These are phyloP conservation scores for Alternaria angustiovoidea DNA, from an alignment of 2,329 filamentous ascomycete species.

Conservation along the genomic window DNA sequence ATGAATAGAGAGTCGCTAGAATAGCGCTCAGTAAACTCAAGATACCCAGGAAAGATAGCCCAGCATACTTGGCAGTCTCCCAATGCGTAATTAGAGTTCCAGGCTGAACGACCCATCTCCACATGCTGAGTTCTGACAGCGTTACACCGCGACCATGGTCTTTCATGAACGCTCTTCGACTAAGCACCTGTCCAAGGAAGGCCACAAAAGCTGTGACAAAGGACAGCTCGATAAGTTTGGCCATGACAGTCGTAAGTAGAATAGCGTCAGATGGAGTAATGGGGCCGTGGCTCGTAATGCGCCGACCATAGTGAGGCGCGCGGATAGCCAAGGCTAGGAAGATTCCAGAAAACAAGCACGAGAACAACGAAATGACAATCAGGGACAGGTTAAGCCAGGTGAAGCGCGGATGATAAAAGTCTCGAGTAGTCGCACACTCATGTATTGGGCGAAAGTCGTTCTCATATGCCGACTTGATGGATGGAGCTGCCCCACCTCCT, in stretches of 20 bases:
- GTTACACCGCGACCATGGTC: slow-evolving; percentile 69
- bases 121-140: slow-evolving; percentile 79
- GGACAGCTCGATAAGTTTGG: slow-evolving; percentile 79
- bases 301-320: slow-evolving; percentile 69
- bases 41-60: slow-evolving; percentile 68
- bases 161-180: slow-evolving; percentile 70
- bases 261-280: slow-evolving; percentile 71
- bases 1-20: slow-evolving; percentile 75
- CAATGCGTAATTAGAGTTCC: slow-evolving; percentile 70
- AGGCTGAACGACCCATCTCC: slow-evolving; percentile 72
- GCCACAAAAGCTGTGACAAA: slow-evolving; percentile 81
- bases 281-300: slow-evolving; percentile 61
- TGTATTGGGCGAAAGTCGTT: slow-evolving; percentile 47
- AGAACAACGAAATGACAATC: slow-evolving; percentile 64
- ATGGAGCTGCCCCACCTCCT: slow-evolving; percentile 29
- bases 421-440: slow-evolving; percentile 48
- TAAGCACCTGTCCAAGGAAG: slow-evolving; percentile 77
- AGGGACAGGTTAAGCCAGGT: slow-evolving; percentile 59
- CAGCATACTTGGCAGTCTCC: slow-evolving; percentile 70
- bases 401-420: slow-evolving; percentile 51
- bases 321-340: slow-evolving; percentile 70
- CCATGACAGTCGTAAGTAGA: slow-evolving; percentile 71
- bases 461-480: slow-evolving; percentile 48
- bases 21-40: slow-evolving; percentile 71
- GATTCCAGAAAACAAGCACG: slow-evolving; percentile 69